These are phyloP conservation scores for Endothia cerciana DNA, from an alignment of 2,329 filamentous ascomycete genomes.

Conservation along the genomic window DNA sequence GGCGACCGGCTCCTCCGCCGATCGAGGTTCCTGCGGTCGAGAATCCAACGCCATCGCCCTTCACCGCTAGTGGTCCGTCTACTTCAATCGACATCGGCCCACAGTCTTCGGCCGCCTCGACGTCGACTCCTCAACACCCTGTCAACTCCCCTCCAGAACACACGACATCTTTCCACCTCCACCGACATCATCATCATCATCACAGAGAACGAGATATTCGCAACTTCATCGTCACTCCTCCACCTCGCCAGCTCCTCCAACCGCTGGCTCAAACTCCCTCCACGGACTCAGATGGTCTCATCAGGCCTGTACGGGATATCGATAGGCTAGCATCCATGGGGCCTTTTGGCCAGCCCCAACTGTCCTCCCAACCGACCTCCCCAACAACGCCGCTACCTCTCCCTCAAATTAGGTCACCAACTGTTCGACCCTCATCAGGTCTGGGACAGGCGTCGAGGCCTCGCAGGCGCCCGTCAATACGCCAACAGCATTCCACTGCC, in stretches of 20 bases:
- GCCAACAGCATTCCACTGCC: slow-evolving; percentile 88
- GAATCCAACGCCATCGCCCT: slow-evolving; percentile 62
- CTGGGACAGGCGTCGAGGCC: slow-evolving; percentile 58
- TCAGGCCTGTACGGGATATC: slow-evolving; percentile 78
- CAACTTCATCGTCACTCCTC: slow-evolving; percentile 50
- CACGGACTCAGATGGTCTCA: slow-evolving; percentile 72
- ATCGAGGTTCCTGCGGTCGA: slow-evolving; percentile 62
- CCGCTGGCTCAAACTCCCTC: slow-evolving; percentile 70
- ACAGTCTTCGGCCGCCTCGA: slow-evolving; percentile 30
- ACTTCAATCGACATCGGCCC: slow-evolving; percentile 31
- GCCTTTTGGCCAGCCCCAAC: slow-evolving; percentile 67
- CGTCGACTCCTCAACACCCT: slow-evolving; percentile 61
- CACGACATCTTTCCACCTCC: slow-evolving; percentile 55
- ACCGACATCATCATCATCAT: slow-evolving; percentile 52
- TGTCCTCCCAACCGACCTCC: slow-evolving; percentile 88
- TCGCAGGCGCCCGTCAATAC: slow-evolving; percentile 79
- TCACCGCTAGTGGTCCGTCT: slow-evolving; percentile 45
- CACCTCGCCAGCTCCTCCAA: slow-evolving; percentile 60
- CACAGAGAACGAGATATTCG: slow-evolving; percentile 55
- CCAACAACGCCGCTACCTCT: slow-evolving; percentile 82
- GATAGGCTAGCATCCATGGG: slow-evolving; percentile 86
- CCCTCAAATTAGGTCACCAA: slow-evolving; percentile 62
- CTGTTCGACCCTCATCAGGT: slow-evolving; percentile 56
- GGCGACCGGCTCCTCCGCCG: slow-evolving; percentile 82
- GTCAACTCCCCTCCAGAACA: slow-evolving; percentile 74